Base-by-base conservation (phyloP, 2,329 filamentous ascomycete species). In the Colletotrichum brevisporum region DNA sequence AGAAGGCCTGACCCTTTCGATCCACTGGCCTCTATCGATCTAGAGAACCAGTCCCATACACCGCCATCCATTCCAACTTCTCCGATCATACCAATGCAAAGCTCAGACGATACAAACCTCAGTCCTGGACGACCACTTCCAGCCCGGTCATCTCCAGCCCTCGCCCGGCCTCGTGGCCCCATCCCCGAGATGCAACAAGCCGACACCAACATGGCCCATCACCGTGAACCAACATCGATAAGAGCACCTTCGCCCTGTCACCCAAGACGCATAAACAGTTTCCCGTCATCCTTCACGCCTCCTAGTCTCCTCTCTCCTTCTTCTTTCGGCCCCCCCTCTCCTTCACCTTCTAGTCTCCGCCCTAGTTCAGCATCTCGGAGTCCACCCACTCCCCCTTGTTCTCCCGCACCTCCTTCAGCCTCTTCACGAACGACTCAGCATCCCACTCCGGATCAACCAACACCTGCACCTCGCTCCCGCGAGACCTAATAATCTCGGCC, bases 381-480 rank as follows among this genome's bases (percentile, higher is more conserved):
- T 24, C 21, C 21, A 24, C 21, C 21, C 21, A 24, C 21, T 24
- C 21, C 21, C 21, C 41, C 41, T 16, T 43, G 10, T 43, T 43
- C 41, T 16, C 41, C 13, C 13, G 10, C 41, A 15, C 41, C 6
- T 43, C 41, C 41, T 12, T n/a, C 41, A 43, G 6, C 15, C 41
- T 43, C 15, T 43, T n/a, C 41, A 43, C 13, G 41, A 43, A 43
- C 15, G 16, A 4, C 41, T 43, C 41, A 16, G 15, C 45, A 97
- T 62, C 24, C 51, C 43, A 51, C 1, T 45, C 24, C 3, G 21
- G 3, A 12, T 67, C 51, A 36, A 55, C 5, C 2, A 56, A 0
- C 4, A 56, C 15, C 13, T 56, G 9, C 1, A 63, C 6, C 13
- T 56, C 10, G 5, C 26, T 31, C 4, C 36, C 51, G 5, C 53